Base-by-base conservation (phyloP, 1,284 basidiomycete species). In the Sanguinoderma infundibulare region DNA sequence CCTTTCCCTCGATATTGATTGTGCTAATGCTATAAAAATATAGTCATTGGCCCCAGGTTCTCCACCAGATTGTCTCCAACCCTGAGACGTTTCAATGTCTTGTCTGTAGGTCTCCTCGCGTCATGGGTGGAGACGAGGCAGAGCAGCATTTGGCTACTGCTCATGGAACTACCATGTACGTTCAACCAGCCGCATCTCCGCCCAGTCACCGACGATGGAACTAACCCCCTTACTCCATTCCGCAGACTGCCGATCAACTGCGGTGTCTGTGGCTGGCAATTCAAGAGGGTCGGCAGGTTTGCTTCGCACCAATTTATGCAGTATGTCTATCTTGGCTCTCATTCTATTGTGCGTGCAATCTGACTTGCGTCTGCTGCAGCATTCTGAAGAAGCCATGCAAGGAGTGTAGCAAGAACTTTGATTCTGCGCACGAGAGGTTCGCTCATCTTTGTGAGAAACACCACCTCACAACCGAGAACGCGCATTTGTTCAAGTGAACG, bases 211-310 rank as follows among this genome's bases (percentile, higher is more conserved):
- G 42, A 26, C 24, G 6, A 26, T 46, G 15, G 24, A 46, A 46
- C 9, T 26, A 6, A 15, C 15, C 32, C 1, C 20, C 24, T 44
- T 24, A n/a, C n/a, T n/a, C n/a, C n/a, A n/a, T n/a, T n/a, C n/a
- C n/a, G n/a, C 12, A 35, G 53, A 44, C 9, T 22, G 40, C 46
- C 26, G 5, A 34, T 60, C 22, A 34, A 10, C 6, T 64, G 63
- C 32, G n/a, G 26, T 15, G 8, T 44, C 1, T 64, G 63, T 24
- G 57, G 55, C 15, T 64, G 63, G 63, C 4, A 2, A 5, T 64
- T 64, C 42, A 51, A 30, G 26, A 17, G 42, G 12, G 24, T 64
- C 15, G 46, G 32, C 9, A 50, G 51, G 9, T 64, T 42, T 30
- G 24, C 57, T 10, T 22, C 26, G 9, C 63, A 64, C 36, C 34